phyloP scores from a whole-genome alignment of 352 stramenopile species.

The Pythium diclinum region DNA sequence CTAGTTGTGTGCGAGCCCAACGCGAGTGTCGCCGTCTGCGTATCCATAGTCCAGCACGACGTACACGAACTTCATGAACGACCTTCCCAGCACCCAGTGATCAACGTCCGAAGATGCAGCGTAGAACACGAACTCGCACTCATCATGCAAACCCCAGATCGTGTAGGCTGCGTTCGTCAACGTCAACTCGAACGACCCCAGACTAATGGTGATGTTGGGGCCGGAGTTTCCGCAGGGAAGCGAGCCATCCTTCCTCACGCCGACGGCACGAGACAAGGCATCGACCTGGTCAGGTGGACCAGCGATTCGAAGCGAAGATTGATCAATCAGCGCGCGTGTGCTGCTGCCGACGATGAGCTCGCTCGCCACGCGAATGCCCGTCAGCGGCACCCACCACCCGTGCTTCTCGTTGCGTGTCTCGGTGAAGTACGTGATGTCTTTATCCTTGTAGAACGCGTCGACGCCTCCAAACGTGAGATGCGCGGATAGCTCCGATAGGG shows the following conservation, averaged over 20 bases:
- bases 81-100: not conserved
- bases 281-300: constrained; percentile 1
- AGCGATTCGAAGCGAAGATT: not conserved
- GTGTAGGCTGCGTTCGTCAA: constrained; percentile 9
- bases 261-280: not conserved
- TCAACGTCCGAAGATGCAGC: not conserved
- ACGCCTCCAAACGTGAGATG: constrained; percentile 5
- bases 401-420: not conserved
- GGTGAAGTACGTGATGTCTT: constrained; percentile 8
- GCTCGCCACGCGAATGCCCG: not conserved
- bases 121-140: not conserved
- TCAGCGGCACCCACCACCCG: not conserved
- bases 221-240: constrained; percentile 3
- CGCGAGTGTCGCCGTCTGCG: not conserved
- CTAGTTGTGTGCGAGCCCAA: constrained; percentile 5
- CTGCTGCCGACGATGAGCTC: not conserved
- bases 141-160: not conserved
- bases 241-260: not conserved
- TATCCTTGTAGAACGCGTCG: not conserved
- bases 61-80: constrained; percentile 6
- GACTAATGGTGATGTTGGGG: not conserved
- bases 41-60: constrained; percentile 14
- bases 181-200: constrained; percentile 1
- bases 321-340: not conserved
- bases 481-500: not conserved